phyloP scores from a whole-genome alignment of 345 rosid genomes.

The Sisymbrium altissimum region DNA sequence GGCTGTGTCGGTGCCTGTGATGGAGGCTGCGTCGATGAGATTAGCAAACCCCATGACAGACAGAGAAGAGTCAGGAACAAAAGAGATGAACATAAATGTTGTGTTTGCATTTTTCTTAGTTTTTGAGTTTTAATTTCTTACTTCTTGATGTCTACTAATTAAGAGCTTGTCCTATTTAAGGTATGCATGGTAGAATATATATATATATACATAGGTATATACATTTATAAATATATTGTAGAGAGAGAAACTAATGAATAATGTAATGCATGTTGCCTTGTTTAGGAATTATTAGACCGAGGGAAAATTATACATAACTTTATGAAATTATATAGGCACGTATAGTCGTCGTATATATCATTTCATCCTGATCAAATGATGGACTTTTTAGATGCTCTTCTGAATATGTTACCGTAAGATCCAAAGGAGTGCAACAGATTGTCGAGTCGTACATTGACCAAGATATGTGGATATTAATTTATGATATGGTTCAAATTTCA shows the following conservation, averaged over 20 bases:
- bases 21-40: slow-evolving; percentile 19
- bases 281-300: slow-evolving; percentile 15
- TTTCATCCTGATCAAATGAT: neutral
- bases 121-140: neutral
- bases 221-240: slow-evolving; percentile 1
- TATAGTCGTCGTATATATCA: neutral
- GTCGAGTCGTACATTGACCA: slow-evolving; percentile 24
- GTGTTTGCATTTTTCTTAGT: slow-evolving; percentile 12
- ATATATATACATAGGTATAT: neutral
- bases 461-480: neutral
- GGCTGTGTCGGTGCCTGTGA: neutral
- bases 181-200: slow-evolving; percentile 4
- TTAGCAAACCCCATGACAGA: slow-evolving; percentile 27
- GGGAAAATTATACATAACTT: neutral
- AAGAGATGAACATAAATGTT: slow-evolving; percentile 19
- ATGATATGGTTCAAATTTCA: slow-evolving; percentile 3
- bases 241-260: neutral
- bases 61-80: slow-evolving; percentile 26
- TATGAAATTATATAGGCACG: neutral
- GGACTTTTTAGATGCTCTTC: neutral
- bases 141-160: neutral
- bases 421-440: slow-evolving; percentile 10
- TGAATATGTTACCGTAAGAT: slow-evolving; percentile 14
- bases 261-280: slow-evolving; percentile 29
- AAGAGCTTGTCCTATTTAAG: neutral